Conservation (phyloP, 768 basidiomycete genomes). For the Cystofilobasidium bisporidii region DNA sequence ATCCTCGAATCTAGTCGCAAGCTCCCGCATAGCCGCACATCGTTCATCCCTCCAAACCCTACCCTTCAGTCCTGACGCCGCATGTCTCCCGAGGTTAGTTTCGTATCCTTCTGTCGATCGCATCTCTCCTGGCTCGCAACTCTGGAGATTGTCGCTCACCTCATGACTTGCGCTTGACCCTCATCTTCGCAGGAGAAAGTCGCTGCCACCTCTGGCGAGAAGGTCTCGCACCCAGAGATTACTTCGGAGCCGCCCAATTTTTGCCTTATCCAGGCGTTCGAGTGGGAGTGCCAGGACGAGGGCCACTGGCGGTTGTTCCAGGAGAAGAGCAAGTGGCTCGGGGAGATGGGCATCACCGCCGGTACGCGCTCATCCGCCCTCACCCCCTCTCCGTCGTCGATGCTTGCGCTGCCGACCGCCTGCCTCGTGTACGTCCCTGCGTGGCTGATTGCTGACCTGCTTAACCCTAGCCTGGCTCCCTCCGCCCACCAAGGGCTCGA, state of each 20-base stretch:
- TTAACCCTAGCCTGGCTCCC: background rate
- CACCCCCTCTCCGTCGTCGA: background rate
- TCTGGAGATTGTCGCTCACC: too few species aligned
- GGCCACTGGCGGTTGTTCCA: slow-evolving; percentile 42
- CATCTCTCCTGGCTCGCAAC: too few species aligned
- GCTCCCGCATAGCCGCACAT: too few species aligned
- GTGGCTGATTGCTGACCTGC: too few species aligned
- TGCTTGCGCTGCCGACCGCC: too few species aligned
- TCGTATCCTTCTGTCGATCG: too few species aligned
- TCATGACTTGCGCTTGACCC: background rate
- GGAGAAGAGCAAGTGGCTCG: slow-evolving; percentile 34
- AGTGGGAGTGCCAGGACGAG: slow-evolving; percentile 14
- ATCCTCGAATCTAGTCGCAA: too few species aligned
- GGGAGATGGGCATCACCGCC: slow-evolving; percentile 26
- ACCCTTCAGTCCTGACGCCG: too few species aligned
- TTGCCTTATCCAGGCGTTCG: background rate
- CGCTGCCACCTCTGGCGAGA: slow-evolving; percentile 5
- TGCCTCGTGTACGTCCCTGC: background rate
- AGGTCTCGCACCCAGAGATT: slow-evolving; percentile 10
- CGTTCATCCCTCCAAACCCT: too few species aligned
- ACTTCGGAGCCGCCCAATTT: background rate
- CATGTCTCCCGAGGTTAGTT: too few species aligned
- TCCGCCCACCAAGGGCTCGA: background rate
- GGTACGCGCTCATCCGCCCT: background rate
- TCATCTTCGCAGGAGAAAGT: background rate